Percentiles rank a stretch among this genome's conserved stretches.
These are phyloP conservation scores for Penicillium sp. DNA, from an alignment of 2,329 filamentous ascomycete genomes.

Conservation along the genomic window DNA sequence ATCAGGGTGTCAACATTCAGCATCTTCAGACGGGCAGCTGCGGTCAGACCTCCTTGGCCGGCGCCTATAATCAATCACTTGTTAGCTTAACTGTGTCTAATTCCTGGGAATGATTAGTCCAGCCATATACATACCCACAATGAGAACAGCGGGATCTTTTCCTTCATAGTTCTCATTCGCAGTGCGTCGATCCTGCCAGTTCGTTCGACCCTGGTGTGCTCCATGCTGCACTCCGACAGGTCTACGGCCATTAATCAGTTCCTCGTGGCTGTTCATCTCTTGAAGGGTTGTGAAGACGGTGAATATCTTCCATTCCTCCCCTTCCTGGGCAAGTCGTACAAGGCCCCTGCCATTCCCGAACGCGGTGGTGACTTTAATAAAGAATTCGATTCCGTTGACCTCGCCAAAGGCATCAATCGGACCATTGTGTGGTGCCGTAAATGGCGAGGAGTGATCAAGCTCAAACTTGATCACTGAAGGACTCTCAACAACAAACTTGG, in stretches of 20 bases:
- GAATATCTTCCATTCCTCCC: constrained; percentile 60
- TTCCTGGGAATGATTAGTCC: not conserved
- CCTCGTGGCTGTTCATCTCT: constrained; percentile 57
- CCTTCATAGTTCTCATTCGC: constrained; percentile 52
- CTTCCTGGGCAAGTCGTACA: constrained; percentile 49
- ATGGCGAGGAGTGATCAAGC: constrained; percentile 49
- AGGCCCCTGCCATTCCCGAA: constrained; percentile 60
- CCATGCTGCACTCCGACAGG: constrained; percentile 61
- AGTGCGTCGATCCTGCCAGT: constrained; percentile 60
- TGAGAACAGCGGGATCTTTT: constrained; percentile 59
- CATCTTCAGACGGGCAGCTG: constrained; percentile 61
- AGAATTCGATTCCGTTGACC: constrained; percentile 58
- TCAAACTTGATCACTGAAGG: constrained; percentile 47
- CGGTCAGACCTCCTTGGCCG: constrained; percentile 61
- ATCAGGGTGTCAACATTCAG: constrained; percentile 58
- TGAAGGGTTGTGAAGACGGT: constrained; percentile 63
- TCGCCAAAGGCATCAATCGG: constrained; percentile 54
- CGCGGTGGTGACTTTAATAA: constrained; percentile 55
- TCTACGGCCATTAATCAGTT: constrained; percentile 50
- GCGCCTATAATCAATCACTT: constrained; percentile 46
- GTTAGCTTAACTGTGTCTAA: not conserved
- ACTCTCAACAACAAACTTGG: constrained; percentile 35
- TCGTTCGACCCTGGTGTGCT: constrained; percentile 53
- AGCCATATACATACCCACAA: constrained; percentile 54
- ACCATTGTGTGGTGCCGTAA: constrained; percentile 46